Evolutionary conservation across 2,329 filamentous ascomycete species (phyloP).

Genomic region (Aspergillus sojae): DNA sequence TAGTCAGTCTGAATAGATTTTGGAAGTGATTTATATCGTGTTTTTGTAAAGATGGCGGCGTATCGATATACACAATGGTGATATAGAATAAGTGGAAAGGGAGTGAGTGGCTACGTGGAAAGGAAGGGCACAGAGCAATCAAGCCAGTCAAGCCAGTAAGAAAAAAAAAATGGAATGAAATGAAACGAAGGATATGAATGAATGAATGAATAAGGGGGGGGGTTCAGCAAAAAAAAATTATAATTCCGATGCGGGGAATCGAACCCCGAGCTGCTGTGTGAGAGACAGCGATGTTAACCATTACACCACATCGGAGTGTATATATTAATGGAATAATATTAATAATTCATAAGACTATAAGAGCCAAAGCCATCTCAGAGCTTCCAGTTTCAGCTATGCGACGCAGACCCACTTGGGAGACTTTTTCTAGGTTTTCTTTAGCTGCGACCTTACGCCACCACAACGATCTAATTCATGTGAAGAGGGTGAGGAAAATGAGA

Average conservation of each 20-base stretch:
- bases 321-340: background rate
- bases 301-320: background rate
- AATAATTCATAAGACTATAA: too few relatives aligned
- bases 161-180: too few relatives aligned
- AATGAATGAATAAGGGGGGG: background rate
- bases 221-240: too few relatives aligned
- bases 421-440: background rate
- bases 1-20: background rate
- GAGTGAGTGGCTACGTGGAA: too few relatives aligned
- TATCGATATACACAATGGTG: background rate
- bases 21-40: background rate
- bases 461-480: background rate
- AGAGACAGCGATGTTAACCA: slow-evolving; percentile 3
- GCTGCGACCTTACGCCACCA: background rate
- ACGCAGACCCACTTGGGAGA: slow-evolving; percentile 7
- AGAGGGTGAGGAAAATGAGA: background rate
- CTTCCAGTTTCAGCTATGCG: slow-evolving; percentile 12
- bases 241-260: slow-evolving; percentile 1
- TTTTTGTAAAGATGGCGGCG: background rate
- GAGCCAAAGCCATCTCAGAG: background rate
- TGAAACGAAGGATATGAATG: background rate
- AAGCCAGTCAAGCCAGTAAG: background rate
- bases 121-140: too few relatives aligned
- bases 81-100: background rate
- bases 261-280: slow-evolving; percentile 3